Percentiles rank a stretch among this genome's conserved stretches.
Conservation (phyloP, 2,329 filamentous ascomycete genomes). For the Didymella pomorum region DNA sequence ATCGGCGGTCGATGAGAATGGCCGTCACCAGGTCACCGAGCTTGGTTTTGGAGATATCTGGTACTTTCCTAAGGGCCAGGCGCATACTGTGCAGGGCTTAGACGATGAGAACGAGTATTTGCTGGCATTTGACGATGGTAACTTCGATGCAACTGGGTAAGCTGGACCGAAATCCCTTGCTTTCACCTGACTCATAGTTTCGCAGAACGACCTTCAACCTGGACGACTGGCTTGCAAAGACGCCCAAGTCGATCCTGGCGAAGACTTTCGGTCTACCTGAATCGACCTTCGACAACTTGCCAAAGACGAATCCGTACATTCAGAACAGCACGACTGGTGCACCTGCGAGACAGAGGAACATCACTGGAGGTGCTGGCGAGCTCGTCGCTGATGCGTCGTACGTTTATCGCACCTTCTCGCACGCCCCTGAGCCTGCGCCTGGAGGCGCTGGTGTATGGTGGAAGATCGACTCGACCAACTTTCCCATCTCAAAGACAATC, state of each 20-base stretch:
- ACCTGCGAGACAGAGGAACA: conserved; percentile 54
- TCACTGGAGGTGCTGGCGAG: conserved; percentile 58
- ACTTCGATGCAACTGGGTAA: background rate
- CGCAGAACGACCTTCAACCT: background rate
- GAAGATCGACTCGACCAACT: conserved; percentile 72
- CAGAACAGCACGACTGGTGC: conserved; percentile 58
- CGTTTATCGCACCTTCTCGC: conserved; percentile 67
- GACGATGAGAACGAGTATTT: background rate
- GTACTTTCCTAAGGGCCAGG: background rate
- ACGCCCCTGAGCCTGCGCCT: conserved; percentile 64
- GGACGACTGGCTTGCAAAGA: background rate
- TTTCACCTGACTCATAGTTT: background rate
- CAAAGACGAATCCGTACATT: conserved; percentile 68
- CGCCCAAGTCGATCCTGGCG: background rate
- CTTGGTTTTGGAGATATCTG: background rate
- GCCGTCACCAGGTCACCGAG: background rate
- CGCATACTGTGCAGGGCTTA: background rate
- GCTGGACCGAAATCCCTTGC: background rate
- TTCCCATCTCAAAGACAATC: conserved; percentile 71
- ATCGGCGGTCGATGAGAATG: background rate
- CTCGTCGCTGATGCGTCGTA: conserved; percentile 51
- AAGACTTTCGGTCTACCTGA: conserved; percentile 59
- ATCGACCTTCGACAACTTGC: conserved; percentile 67
- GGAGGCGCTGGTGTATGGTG: conserved; percentile 69
- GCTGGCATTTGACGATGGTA: background rate